These are phyloP conservation scores for Allium fistulosum DNA, from an alignment of 106 monocot species.

Conservation along the genomic window DNA sequence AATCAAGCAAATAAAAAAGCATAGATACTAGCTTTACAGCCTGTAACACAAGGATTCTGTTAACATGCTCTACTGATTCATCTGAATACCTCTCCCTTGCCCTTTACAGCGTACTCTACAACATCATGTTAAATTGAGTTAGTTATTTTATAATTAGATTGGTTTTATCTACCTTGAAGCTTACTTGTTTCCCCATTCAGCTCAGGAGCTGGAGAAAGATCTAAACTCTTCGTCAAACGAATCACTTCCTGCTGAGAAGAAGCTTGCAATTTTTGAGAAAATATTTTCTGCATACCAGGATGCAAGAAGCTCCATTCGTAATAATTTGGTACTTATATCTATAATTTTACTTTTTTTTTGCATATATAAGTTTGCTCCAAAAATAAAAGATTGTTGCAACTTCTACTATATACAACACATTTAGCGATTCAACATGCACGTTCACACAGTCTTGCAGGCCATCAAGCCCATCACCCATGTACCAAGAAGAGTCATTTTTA, in stretches of 20 bases:
- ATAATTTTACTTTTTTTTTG: neutral
- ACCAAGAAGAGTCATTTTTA: too few species aligned
- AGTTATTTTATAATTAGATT: neutral
- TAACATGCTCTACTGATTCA: too few species aligned
- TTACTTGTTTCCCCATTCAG: constrained; percentile 34
- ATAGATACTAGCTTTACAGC: too few species aligned
- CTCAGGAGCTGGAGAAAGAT: constrained; percentile 98
- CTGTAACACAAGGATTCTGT: too few species aligned
- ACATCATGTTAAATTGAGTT: neutral
- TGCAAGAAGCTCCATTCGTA: constrained; percentile 84
- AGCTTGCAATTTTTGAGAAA: constrained; percentile 84
- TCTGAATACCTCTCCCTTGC: too few species aligned
- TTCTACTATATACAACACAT: too few species aligned
- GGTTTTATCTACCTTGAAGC: constrained; percentile 5
- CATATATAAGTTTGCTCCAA: too few species aligned
- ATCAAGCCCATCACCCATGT: too few species aligned
- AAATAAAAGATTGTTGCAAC: too few species aligned
- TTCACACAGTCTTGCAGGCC: too few species aligned
- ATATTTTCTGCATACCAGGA: constrained; percentile 98
- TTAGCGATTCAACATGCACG: too few species aligned
- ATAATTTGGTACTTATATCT: constrained; percentile 68
- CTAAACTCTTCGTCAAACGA: constrained; percentile 52
- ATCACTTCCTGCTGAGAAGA: constrained; percentile 76
- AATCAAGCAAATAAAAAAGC: too few species aligned
- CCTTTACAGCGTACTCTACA: neutral